A percentile compares a stretch with the other conserved stretches of the same genome.
Evolutionary conservation across 345 rosid genomes (phyloP).

Genomic region (Durio zibethinus): DNA sequence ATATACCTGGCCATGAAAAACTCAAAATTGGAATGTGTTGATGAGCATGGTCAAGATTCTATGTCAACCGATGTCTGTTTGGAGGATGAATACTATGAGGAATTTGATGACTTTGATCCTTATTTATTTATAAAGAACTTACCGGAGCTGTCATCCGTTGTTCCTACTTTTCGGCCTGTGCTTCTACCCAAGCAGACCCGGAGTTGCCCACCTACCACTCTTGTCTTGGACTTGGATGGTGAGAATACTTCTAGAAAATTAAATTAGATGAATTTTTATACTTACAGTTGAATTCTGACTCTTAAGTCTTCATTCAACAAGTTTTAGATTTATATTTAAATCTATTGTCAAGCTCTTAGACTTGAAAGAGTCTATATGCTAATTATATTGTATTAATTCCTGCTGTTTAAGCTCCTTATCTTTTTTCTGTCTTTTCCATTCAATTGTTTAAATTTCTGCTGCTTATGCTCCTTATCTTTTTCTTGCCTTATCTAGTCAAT

Average conservation of each 20-base stretch:
- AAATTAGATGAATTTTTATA: not conserved
- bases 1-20: conserved; percentile 95
- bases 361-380: not conserved
- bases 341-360: not conserved
- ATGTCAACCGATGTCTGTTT: conserved; percentile 54
- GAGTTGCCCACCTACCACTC: conserved; percentile 92
- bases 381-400: not conserved
- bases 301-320: not conserved
- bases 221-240: conserved; percentile 97
- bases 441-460: no score
- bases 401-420: not conserved
- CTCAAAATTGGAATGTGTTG: conserved; percentile 88
- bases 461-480: not conserved
- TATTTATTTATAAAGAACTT: conserved; percentile 87
- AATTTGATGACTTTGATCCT: conserved; percentile 90
- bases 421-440: not conserved
- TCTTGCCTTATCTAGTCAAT: not conserved
- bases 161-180: conserved; percentile 79
- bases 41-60: conserved; percentile 81
- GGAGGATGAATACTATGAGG: conserved; percentile 76
- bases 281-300: not conserved
- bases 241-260: conserved; percentile 22
- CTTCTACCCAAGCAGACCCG: conserved; percentile 93
- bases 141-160: conserved; percentile 80
- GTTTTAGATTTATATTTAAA: not conserved